Evolutionary conservation across 129 eudicot species (phyloP), one percentile per base, ranked within the genome.

Genomic region (Artemisia argyi): DNA sequence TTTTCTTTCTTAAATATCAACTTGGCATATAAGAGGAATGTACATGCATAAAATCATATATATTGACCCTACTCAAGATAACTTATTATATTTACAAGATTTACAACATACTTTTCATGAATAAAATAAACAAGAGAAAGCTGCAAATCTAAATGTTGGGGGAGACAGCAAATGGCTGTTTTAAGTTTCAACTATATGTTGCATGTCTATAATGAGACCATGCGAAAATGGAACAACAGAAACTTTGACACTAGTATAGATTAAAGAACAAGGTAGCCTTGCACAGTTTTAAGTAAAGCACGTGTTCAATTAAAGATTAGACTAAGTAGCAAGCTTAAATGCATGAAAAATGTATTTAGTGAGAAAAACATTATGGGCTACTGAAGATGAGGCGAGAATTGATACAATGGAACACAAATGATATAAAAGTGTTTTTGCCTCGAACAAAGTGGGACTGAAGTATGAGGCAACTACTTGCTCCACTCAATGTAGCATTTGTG

Each of bases 391-490:
- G 61, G 65, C 65, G 52, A 11, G 64, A 28, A 54, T 17, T 57
- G 20, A 18, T 35, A 71, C 55, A 71, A 47, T 54, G n/a, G 49
- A 46, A 60, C 22, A 39, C 17, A 26, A 44, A 51, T 60, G 42
- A 60, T 69, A 26, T 61, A 35, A 61, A 68, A 22, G 65, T n/a
- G 57, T 19, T 52, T 48, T 16, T 51, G 76, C 68, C 51, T 69
- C 32, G 69, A 61, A 70, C 57, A 63, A 70, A 69, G 81, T 77
- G 81, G 81, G 74, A 57, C 49, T 61, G 47, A 61, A 54, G 61
- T 76, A 77, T 69, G 71, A 53, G 46, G 69, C 81, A 77, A 77
- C 76, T 69, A 70, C 81, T 35, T 52, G 68, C 69, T 77, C 81
- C 81, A 70, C 81, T 42, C 61, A 35, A 52, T 66, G 70, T 65